A percentile compares a stretch with the other conserved stretches of the same genome.
phyloP scores from a whole-genome alignment of 1,284 basidiomycete genomes.

The Boletus putidus region DNA sequence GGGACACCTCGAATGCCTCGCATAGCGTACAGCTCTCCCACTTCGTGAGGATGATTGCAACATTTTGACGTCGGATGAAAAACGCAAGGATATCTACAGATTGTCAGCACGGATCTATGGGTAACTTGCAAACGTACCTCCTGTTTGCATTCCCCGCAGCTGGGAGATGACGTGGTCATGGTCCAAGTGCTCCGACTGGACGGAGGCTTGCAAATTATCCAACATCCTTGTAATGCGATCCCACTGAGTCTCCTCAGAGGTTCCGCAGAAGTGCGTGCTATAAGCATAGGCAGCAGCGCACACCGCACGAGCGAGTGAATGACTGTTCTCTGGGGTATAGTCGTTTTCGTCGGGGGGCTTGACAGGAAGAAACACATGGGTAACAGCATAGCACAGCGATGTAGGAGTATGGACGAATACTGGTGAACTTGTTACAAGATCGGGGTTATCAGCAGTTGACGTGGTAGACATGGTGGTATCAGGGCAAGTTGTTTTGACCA shows the following conservation, averaged over 20 bases:
- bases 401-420: neutral
- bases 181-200: neutral
- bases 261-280: neutral
- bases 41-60: constrained; percentile 36
- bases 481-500: too few species aligned
- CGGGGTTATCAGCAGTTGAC: neutral
- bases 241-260: constrained; percentile 10
- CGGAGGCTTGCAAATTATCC: neutral
- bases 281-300: constrained; percentile 12
- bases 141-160: neutral
- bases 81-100: constrained; percentile 26
- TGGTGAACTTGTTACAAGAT: neutral
- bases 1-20: constrained; percentile 38
- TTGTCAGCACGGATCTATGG: neutral
- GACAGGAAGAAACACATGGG: constrained; percentile 13
- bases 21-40: constrained; percentile 17
- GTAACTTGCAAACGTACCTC: constrained; percentile 4
- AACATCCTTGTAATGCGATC: neutral
- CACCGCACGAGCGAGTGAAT: neutral
- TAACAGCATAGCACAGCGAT: neutral
- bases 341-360: constrained; percentile 7
- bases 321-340: neutral
- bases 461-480: neutral
- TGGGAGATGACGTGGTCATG: neutral
- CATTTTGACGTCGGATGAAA: constrained; percentile 35